A percentile compares a stretch with the other conserved stretches of the same genome.
These are phyloP conservation scores for Rhinocladiella mackenziei DNA, from an alignment of 2,329 filamentous ascomycete species.

Conservation along the genomic window DNA sequence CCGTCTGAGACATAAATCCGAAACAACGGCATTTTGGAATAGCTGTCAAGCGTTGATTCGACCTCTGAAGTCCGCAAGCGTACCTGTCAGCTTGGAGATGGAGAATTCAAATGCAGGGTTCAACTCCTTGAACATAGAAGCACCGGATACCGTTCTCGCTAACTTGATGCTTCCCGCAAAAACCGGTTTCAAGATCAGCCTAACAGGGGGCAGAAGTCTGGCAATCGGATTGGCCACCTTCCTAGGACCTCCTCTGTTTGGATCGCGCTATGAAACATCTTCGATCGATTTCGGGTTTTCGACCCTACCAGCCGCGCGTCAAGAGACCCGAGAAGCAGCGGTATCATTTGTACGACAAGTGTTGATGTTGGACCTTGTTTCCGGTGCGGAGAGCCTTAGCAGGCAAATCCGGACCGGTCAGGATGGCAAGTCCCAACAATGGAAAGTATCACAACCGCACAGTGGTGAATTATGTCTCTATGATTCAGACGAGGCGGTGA, in stretches of 20 bases:
- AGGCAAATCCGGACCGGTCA: background rate
- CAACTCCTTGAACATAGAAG: constrained; percentile 10
- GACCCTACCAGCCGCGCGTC: constrained; percentile 7
- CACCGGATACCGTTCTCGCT: constrained; percentile 9
- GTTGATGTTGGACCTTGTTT: constrained; percentile 17
- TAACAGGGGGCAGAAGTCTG: constrained; percentile 17
- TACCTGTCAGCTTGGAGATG: constrained; percentile 11
- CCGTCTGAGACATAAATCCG: constrained; percentile 49
- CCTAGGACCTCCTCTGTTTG: constrained; percentile 24
- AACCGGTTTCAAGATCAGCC: constrained; percentile 15
- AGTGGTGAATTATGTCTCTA: constrained; percentile 18
- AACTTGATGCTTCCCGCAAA: constrained; percentile 18
- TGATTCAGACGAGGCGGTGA: constrained; percentile 11
- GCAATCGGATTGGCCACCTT: constrained; percentile 22
- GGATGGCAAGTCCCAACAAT: constrained; percentile 1
- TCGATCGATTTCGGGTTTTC: constrained; percentile 21
- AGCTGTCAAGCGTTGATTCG: constrained; percentile 33
- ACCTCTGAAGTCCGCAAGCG: constrained; percentile 18
- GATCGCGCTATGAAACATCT: constrained; percentile 23
- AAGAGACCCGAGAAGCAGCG: constrained; percentile 15
- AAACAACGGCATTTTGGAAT: constrained; percentile 30
- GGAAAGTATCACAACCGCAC: constrained; percentile 17
- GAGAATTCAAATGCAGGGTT: constrained; percentile 8
- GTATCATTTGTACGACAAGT: constrained; percentile 10
- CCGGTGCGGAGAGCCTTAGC: constrained; percentile 7